These are phyloP conservation scores for Arthroderma sp. DNA, from an alignment of 2,329 filamentous ascomycete species.

Conservation along the genomic window DNA sequence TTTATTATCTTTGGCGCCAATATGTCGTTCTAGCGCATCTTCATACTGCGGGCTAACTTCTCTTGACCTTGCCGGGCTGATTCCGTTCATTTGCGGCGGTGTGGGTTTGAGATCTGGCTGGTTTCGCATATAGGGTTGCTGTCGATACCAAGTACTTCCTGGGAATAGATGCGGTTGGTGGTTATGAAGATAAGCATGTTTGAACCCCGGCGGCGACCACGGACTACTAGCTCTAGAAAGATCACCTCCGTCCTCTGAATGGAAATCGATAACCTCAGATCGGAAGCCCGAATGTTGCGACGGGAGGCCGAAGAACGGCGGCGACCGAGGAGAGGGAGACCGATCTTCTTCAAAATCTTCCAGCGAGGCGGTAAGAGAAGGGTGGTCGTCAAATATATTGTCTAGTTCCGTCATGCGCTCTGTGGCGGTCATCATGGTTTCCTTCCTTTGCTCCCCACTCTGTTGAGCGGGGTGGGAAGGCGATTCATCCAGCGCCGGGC, in stretches of 20 bases:
- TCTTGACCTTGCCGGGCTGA: slow-evolving; percentile 39
- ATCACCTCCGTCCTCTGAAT: slow-evolving; percentile 26
- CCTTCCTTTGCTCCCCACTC: slow-evolving; percentile 1
- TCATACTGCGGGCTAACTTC: slow-evolving; percentile 48
- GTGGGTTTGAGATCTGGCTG: slow-evolving; percentile 29
- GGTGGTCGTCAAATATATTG: slow-evolving; percentile 43
- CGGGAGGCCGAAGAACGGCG: slow-evolving; percentile 41
- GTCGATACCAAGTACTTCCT: slow-evolving; percentile 44
- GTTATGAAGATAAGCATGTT: slow-evolving; percentile 18
- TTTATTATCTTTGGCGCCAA: slow-evolving; percentile 17
- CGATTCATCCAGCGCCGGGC: no score
- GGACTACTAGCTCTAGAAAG: slow-evolving; percentile 36
- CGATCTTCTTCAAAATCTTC: slow-evolving; percentile 44
- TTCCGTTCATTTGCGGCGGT: slow-evolving; percentile 15
- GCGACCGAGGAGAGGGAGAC: slow-evolving; percentile 23
- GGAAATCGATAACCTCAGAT: slow-evolving; percentile 37
- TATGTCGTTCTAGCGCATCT: slow-evolving; percentile 37
- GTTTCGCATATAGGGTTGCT: slow-evolving; percentile 36
- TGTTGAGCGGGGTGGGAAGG: not conserved
- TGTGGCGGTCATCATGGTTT: slow-evolving; percentile 8
- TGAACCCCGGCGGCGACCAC: slow-evolving; percentile 55
- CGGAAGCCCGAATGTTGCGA: slow-evolving; percentile 53
- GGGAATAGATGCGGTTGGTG: slow-evolving; percentile 28
- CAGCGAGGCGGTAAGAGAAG: slow-evolving; percentile 46
- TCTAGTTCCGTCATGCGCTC: slow-evolving; percentile 30